These are phyloP conservation scores for Strobilomyces confusus DNA, from an alignment of 768 basidiomycete genomes.

Conservation along the genomic window DNA sequence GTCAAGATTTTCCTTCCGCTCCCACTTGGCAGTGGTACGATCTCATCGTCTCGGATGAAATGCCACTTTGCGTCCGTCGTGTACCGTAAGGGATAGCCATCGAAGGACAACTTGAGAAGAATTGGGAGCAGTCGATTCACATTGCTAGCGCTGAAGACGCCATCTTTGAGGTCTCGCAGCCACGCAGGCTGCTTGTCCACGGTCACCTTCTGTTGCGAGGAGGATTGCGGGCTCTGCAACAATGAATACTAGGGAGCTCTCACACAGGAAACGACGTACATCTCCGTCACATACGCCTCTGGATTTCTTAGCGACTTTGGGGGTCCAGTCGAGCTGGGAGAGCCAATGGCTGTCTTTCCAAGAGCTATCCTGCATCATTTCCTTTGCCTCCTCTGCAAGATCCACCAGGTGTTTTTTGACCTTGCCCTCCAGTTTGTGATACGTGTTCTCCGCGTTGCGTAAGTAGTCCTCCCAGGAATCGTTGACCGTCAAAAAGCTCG, in stretches of 20 bases:
- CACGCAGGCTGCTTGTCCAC: conserved; percentile 43
- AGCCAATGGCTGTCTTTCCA: conserved; percentile 83
- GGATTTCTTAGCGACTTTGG: conserved; percentile 70
- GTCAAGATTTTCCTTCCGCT: conserved; percentile 39
- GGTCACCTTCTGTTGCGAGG: neutral
- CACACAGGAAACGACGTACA: conserved; percentile 17
- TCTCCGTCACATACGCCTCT: conserved; percentile 45
- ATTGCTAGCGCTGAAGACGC: conserved; percentile 35
- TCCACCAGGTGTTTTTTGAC: conserved; percentile 60
- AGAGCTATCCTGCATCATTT: conserved; percentile 43
- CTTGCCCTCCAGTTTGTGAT: conserved; percentile 61
- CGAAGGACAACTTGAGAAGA: conserved; percentile 59
- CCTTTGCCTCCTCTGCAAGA: conserved; percentile 58
- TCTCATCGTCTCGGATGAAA: conserved; percentile 34
- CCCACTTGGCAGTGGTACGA: conserved; percentile 42
- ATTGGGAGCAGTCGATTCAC: conserved; percentile 57
- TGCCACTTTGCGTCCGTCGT: conserved; percentile 65
- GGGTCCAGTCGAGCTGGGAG: conserved; percentile 92
- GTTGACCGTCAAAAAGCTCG: conserved; percentile 87
- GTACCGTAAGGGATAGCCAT: conserved; percentile 57
- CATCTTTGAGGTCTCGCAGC: conserved; percentile 46
- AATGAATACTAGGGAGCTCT: neutral
- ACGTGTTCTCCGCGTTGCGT: conserved; percentile 70
- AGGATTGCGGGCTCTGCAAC: conserved; percentile 3
- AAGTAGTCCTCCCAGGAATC: conserved; percentile 86